These are phyloP conservation scores for Abrus pulchellus DNA, from an alignment of 306 rosid genomes.

Conservation along the genomic window DNA sequence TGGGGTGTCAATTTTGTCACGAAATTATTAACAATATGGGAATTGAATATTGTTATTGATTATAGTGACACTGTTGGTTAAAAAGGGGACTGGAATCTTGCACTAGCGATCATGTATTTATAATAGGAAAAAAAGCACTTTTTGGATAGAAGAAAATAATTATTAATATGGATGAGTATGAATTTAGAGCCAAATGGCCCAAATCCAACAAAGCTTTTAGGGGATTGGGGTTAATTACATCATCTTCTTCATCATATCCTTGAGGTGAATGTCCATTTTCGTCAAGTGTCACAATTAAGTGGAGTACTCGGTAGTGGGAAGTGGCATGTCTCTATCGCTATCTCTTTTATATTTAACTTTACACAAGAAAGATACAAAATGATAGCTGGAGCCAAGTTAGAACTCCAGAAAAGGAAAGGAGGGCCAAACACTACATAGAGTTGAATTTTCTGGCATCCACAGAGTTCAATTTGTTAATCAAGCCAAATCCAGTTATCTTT, in stretches of 20 bases:
- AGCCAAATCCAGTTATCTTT: background rate
- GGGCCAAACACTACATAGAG: constrained; percentile 21
- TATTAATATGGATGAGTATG: constrained; percentile 11
- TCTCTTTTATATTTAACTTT: constrained; percentile 43
- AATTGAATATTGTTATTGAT: background rate
- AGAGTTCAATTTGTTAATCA: constrained; percentile 36
- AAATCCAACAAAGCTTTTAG: constrained; percentile 40
- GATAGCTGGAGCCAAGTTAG: constrained; percentile 66
- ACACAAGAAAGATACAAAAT: constrained; percentile 49
- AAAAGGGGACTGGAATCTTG: constrained; percentile 52
- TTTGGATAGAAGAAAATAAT: background rate
- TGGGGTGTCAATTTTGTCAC: constrained; percentile 21
- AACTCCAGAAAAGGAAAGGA: constrained; percentile 51
- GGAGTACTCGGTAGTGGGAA: constrained; percentile 51
- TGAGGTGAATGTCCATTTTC: constrained; percentile 48
- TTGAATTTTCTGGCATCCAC: constrained; percentile 37
- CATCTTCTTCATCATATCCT: constrained; percentile 13
- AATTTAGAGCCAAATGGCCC: constrained; percentile 18
- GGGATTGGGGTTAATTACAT: constrained; percentile 43
- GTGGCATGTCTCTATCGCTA: constrained; percentile 44
- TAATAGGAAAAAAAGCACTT: constrained; percentile 35
- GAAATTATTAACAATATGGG: background rate
- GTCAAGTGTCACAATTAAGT: constrained; percentile 45
- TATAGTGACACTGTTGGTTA: constrained; percentile 28
- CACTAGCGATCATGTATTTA: background rate